phyloP scores from a whole-genome alignment of 306 rosid species.

The Fragaria vesca region DNA sequence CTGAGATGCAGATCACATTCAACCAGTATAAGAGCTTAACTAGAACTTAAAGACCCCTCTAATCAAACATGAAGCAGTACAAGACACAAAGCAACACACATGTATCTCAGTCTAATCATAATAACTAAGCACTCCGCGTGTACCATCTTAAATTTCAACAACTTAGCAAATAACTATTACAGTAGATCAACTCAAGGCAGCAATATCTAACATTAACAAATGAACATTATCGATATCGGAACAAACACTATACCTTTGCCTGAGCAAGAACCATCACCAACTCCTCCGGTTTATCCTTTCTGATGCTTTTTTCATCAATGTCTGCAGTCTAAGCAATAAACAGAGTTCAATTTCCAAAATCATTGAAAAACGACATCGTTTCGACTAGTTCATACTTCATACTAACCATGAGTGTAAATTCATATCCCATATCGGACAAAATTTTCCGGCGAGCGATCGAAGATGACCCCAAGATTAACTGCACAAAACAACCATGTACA shows the following conservation, averaged over 20 bases:
- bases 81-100: not conserved
- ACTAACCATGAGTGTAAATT: slow-evolving; percentile 58
- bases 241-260: slow-evolving; percentile 63
- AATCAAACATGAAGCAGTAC: not conserved
- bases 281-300: slow-evolving; percentile 80
- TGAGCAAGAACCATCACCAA: slow-evolving; percentile 89
- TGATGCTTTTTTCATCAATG: slow-evolving; percentile 85
- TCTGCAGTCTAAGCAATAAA: slow-evolving; percentile 66
- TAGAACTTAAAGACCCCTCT: slow-evolving; percentile 18
- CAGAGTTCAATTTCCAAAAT: slow-evolving; percentile 13
- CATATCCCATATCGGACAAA: slow-evolving; percentile 73
- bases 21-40: slow-evolving; percentile 27
- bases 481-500: slow-evolving; percentile 21
- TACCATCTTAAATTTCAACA: not conserved
- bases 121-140: not conserved
- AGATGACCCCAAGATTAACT: slow-evolving; percentile 76
- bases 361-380: not conserved
- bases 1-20: slow-evolving; percentile 52
- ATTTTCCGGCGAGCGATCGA: slow-evolving; percentile 67
- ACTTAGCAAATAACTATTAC: not conserved
- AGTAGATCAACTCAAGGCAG: not conserved
- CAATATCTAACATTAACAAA: not conserved
- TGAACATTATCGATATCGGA: not conserved
- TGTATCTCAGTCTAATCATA: not conserved
- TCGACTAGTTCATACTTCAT: not conserved